Evolutionary conservation across 495 filamentous ascomycete genomes (phyloP), one percentile per base, ranked within the genome.

Genomic region (Aspergillus biplanus): DNA sequence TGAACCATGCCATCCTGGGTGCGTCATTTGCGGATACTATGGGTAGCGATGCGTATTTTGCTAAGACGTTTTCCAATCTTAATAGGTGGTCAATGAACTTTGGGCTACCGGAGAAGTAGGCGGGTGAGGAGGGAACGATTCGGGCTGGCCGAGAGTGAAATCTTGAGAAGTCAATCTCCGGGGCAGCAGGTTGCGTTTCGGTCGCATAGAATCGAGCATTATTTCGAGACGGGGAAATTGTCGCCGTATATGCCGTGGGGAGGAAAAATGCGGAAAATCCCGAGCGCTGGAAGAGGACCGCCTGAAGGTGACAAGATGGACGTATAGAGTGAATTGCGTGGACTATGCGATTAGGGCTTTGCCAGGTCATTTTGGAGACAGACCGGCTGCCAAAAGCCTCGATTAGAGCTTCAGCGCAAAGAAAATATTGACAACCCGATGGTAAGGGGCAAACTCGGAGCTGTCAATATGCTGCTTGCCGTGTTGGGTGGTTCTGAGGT

Each of bases 81-180:
- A 99, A 84, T 67, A 90, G 83, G 71, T 90, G 85, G 75, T 99
- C 95, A 78, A 89, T 94, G 82, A 96, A 97, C 39, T 82, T 79
- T 4, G 93, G 90, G 44, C 85, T 89, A 35, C 87, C 89, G 64
- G 92, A 93, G 83, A 98, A 99, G 78, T 98, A 99, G 52, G 93
- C 92, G 3, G 91, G 89, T 7, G 95, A 97, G 0, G 84, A 82
- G 16, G 95, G 95, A 39, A 96, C 79, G 32, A 96, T 79, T 57
- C 95, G 90, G 60, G 90, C 86, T 54, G 80, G 75, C 32, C 53
- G 61, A 15, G 61, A 33, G 11, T 56, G 27, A 58, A 79, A 73
- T 12, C 62, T 61, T 32, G 57, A 46, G 61, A 82, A 79, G 59
- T 83, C 72, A 66, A 83, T 80, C 64, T 79, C 72, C 6, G 80